Conservation (phyloP, 208 protist species). For the Trichomonas tenax region DNA sequence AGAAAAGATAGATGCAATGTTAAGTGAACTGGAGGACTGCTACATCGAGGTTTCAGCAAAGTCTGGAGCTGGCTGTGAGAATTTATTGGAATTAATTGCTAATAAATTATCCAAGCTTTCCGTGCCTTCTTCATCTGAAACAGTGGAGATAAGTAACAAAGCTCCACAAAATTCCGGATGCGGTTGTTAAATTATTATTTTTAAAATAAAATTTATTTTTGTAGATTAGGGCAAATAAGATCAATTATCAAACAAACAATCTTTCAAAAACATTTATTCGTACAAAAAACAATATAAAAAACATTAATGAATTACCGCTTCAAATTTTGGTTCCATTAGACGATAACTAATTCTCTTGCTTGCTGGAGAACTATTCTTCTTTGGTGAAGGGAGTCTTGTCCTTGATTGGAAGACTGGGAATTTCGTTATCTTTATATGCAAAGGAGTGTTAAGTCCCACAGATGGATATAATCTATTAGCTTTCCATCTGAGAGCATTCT, state of each 20-base stretch:
- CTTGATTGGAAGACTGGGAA: background rate
- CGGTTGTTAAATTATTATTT: too few species aligned
- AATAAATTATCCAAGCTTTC: background rate
- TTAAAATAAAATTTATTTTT: too few species aligned
- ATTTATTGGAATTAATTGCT: background rate
- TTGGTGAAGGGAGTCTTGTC: background rate
- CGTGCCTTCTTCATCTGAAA: too few species aligned
- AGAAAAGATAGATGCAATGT: background rate
- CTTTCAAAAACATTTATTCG: background rate
- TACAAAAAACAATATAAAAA: background rate
- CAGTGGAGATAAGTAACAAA: too few species aligned
- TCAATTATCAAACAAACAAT: too few species aligned
- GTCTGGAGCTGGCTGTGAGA: background rate
- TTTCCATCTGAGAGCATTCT: background rate
- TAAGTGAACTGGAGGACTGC: background rate
- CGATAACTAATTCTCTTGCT: background rate
- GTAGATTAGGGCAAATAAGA: too few species aligned
- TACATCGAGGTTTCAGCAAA: background rate
- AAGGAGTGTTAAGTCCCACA: background rate
- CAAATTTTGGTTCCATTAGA: background rate
- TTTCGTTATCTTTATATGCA: background rate
- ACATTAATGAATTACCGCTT: background rate
- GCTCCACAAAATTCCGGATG: too few species aligned
- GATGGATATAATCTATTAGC: background rate
- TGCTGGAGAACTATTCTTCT: background rate